phyloP scores from a whole-genome alignment of 1,284 basidiomycete species.

The Inonotus obliquus region DNA sequence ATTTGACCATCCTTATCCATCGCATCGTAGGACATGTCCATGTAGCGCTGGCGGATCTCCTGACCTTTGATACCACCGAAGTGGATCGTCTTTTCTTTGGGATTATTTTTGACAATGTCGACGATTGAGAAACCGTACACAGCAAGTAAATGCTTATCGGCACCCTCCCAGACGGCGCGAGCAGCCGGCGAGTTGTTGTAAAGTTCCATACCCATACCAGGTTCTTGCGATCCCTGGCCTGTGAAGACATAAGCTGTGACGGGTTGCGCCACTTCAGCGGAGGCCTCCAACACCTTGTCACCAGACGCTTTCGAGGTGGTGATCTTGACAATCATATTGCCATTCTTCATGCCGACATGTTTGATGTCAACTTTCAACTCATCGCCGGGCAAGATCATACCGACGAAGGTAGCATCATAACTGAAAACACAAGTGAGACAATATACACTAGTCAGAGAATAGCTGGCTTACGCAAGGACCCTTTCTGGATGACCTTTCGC shows the following conservation, averaged over 20 bases:
- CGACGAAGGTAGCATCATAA: conserved; percentile 90
- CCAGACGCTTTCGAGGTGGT: conserved; percentile 83
- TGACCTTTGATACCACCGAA: conserved; percentile 99
- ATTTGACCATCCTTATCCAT: conserved; percentile 94
- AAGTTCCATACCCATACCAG: conserved; percentile 99
- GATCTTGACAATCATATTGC: conserved; percentile 90
- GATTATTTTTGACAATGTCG: conserved; percentile 97
- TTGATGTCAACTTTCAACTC: conserved; percentile 85
- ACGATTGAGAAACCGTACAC: conserved; percentile 98
- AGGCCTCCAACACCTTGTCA: conserved; percentile 89
- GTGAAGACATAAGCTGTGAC: conserved; percentile 97
- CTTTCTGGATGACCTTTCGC: conserved; percentile 91
- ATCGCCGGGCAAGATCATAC: conserved; percentile 96
- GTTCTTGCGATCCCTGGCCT: conserved; percentile 97
- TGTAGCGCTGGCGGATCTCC: conserved; percentile 95
- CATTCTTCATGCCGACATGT: conserved; percentile 88
- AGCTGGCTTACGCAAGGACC: conserved; percentile 67
- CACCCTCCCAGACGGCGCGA: conserved; percentile 94
- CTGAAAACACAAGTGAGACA: conserved; percentile 33
- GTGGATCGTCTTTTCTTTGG: conserved; percentile 96
- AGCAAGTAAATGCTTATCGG: conserved; percentile 88
- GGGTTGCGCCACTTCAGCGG: conserved; percentile 90
- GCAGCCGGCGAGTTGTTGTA: conserved; percentile 92
- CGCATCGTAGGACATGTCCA: conserved; percentile 98
- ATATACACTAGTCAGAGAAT: neutral